A percentile compares a stretch with the other conserved stretches of the same genome.
Evolutionary conservation across 345 rosid genomes (phyloP).

Genomic region (Eucalyptus globulus): DNA sequence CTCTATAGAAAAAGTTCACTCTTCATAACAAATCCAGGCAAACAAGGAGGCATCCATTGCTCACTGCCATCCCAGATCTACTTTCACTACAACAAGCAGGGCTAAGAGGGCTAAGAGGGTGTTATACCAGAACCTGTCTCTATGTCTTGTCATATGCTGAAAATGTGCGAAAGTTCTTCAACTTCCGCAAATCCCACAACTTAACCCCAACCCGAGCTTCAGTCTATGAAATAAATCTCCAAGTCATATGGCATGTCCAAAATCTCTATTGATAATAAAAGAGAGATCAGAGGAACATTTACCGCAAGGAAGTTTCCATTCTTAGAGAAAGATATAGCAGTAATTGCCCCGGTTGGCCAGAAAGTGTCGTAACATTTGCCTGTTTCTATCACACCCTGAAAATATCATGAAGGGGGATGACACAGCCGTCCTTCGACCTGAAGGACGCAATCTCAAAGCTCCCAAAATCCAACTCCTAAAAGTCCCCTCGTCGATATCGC

Average conservation of each 20-base stretch:
- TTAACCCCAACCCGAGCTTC: slow-evolving; percentile 91
- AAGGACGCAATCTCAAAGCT: too few species aligned
- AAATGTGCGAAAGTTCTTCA: slow-evolving; percentile 78
- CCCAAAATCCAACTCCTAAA: too few species aligned
- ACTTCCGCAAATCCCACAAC: slow-evolving; percentile 91
- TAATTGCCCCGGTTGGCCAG: slow-evolving; percentile 79
- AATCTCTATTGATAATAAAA: background rate
- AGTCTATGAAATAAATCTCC: slow-evolving; percentile 35
- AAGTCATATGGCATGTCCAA: slow-evolving; percentile 2
- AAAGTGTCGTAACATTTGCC: slow-evolving; percentile 84
- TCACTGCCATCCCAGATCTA: background rate
- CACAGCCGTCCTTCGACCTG: too few species aligned
- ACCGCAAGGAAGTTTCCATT: slow-evolving; percentile 96
- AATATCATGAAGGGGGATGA: too few species aligned
- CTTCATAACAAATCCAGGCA: background rate
- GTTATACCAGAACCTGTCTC: slow-evolving; percentile 78
- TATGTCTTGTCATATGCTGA: slow-evolving; percentile 39
- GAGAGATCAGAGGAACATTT: slow-evolving; percentile 6
- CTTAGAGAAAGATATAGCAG: slow-evolving; percentile 91
- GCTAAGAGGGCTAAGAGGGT: background rate
- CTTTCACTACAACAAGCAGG: background rate
- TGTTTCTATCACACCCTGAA: background rate
- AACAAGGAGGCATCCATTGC: background rate
- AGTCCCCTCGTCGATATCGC: too few species aligned
- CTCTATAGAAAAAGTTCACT: background rate